Conservation (phyloP, 2,329 filamentous ascomycete genomes). For the Xylariaceae sp. region DNA sequence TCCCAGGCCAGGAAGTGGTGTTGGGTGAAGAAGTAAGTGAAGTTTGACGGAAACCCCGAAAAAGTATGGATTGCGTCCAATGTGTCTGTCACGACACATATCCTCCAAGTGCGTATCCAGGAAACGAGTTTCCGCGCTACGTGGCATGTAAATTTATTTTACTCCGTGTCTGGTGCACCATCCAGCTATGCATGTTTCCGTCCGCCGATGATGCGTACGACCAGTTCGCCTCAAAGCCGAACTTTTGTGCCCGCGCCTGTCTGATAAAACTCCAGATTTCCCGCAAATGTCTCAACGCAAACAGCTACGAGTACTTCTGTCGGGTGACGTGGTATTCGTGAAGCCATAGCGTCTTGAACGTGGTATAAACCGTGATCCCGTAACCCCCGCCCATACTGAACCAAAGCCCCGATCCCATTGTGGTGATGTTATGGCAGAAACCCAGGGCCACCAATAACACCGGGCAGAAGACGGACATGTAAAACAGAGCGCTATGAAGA, state of each 20-base stretch:
- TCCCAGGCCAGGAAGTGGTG: no score
- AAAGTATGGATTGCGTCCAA: slow-evolving; percentile 6
- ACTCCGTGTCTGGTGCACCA: not conserved
- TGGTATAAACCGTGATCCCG: slow-evolving; percentile 11
- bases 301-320: slow-evolving; percentile 1
- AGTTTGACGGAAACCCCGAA: not conserved
- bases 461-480: not conserved
- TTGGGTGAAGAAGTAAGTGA: no score
- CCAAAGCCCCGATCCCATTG: slow-evolving; percentile 12
- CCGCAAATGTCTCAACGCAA: slow-evolving; percentile 2
- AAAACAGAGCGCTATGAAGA: no score
- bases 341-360: not conserved
- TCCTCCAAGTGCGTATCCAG: slow-evolving; percentile 1
- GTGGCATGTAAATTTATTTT: no score
- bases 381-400: slow-evolving; percentile 5
- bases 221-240: slow-evolving; percentile 3
- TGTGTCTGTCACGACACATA: slow-evolving; percentile 17
- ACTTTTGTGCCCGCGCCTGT: slow-evolving; percentile 9
- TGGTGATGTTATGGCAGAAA: slow-evolving; percentile 14
- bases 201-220: slow-evolving; percentile 6
- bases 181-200: slow-evolving; percentile 13
- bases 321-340: no score
- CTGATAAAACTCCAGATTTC: slow-evolving; percentile 14
- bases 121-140: no score
- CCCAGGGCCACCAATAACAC: slow-evolving; percentile 3